Base-by-base conservation (phyloP, 805 yeast species). In the Brettanomyces anomalus region DNA sequence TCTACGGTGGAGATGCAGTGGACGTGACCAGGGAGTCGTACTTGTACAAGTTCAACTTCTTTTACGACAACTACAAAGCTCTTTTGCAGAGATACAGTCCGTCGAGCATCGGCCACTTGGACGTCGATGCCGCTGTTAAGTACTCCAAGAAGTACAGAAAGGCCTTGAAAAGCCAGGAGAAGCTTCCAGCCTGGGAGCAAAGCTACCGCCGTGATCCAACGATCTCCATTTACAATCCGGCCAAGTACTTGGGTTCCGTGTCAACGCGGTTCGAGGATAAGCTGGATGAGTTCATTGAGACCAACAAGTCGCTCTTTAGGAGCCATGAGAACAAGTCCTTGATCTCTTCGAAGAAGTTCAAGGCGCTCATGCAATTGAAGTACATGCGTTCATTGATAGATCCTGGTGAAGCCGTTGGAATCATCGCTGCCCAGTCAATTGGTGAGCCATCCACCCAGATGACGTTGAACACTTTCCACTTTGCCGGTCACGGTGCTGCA, bases 401-500 rank as follows among this genome's bases (percentile, higher is more conserved):
- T 56, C 97, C 99, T 4, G 98, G 99, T 62, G 99, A 93, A 65
- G 79, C 96, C 41, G 97, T 93, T 43, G 99, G 99, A 67, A 89
- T 93, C 58, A 82, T 94, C 67, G 99, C 98, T 6, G 84, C 97
- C 18, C 97, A 93, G 68, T 88, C 97, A 43, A 81, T 93, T 62
- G 99, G 99, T 67, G 99, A 93, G 67, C 99, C 99, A 41, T 87
- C 97, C 4, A 93, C 99, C 3, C 99, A 93, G 71, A 93, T 93
- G 99, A 93, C 99, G 15, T 76, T 84, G 58, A 84, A 84, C 61
- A 84, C 94, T 46, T 90, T 90, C 86, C 98, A 93, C 72, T 93
- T 93, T 60, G 99, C 99, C 55, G 99, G 99, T 64, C 98, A 94
- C 70, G 99, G 99, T 79, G 99, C 98, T 45, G 98, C 98, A 37